Evolutionary conservation across 257 asterid genomes (phyloP).

Genomic region (Solanum chiquidenum): DNA sequence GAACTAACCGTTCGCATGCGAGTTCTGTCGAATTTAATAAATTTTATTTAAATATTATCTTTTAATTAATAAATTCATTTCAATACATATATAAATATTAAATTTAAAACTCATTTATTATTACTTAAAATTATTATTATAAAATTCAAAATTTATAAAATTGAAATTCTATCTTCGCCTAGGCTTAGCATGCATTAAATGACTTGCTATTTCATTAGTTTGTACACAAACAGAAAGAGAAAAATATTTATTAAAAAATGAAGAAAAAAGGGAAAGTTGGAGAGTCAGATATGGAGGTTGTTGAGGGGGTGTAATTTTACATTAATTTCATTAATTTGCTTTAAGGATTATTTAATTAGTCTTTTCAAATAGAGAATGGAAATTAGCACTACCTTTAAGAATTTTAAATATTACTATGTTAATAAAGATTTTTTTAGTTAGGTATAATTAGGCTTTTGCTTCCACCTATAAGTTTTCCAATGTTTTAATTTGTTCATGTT

Average conservation of each 20-base stretch:
- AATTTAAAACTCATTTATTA: not conserved
- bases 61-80: too few relatives aligned
- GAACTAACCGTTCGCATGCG: not conserved
- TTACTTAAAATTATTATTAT: too few relatives aligned
- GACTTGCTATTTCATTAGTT: not conserved
- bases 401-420: not conserved
- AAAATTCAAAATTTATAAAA: too few relatives aligned
- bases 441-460: not conserved
- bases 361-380: not conserved
- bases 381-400: not conserved
- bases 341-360: not conserved
- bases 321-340: not conserved
- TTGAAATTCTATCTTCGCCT: not conserved
- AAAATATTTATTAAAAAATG: not conserved
- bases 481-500: not conserved
- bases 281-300: not conserved
- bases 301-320: not conserved
- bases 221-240: not conserved
- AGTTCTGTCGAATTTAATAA: not conserved
- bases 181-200: not conserved
- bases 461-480: not conserved
- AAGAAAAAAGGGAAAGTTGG: not conserved
- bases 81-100: too few relatives aligned
- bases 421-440: not conserved
- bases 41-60: not conserved